Percentiles rank a stretch among this genome's conserved stretches.
Conservation (phyloP, 2,329 filamentous ascomycete genomes). For the Colletotrichum spaethianum region DNA sequence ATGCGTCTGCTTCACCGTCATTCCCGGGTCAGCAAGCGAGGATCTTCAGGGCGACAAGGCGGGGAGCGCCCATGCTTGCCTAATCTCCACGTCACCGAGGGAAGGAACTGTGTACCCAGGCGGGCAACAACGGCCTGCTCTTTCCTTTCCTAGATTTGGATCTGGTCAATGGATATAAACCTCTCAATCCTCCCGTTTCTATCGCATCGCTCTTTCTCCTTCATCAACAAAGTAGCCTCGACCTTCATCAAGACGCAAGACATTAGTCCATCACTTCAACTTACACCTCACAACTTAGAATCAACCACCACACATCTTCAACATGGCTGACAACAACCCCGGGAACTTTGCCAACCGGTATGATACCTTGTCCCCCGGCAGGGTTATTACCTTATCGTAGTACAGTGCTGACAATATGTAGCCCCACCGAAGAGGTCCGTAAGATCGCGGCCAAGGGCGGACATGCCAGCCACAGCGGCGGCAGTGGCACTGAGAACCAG, state of each 20-base stretch:
- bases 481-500: conserved; percentile 27
- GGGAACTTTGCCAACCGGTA: conserved; percentile 45
- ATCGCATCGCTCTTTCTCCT: not conserved
- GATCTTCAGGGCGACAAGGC: conserved; percentile 26
- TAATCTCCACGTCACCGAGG: conserved; percentile 15
- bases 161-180: conserved; percentile 14
- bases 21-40: conserved; percentile 7
- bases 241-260: not conserved
- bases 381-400: not conserved
- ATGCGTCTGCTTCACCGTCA: conserved; percentile 17
- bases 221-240: not conserved
- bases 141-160: not conserved
- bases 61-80: conserved; percentile 16
- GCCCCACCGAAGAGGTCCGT: not conserved
- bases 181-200: not conserved
- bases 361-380: conserved; percentile 53
- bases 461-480: conserved; percentile 53
- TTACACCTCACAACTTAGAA: not conserved
- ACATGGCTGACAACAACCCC: conserved; percentile 49
- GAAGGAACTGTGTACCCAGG: not conserved
- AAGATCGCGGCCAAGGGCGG: conserved; percentile 59
- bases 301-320: not conserved
- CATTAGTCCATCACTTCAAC: not conserved
- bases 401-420: not conserved
- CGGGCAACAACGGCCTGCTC: not conserved